A percentile compares a stretch with the other conserved stretches of the same genome.
phyloP scores from a whole-genome alignment of 164 flowering plant species.

The Buxus sempervirens region DNA sequence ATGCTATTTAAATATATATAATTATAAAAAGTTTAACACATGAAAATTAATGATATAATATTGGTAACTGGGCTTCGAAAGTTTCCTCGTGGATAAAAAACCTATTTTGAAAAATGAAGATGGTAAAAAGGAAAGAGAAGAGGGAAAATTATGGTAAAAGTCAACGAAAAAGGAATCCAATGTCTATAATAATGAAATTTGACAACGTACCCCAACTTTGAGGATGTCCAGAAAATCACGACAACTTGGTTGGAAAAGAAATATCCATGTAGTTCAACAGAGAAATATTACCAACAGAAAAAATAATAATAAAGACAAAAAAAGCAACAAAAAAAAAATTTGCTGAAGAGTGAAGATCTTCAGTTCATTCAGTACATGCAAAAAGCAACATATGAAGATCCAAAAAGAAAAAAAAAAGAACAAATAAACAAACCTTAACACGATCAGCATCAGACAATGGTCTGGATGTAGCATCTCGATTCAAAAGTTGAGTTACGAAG shows the following conservation, averaged over 20 bases:
- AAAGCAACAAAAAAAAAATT: too few species aligned
- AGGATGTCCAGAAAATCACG: too few species aligned
- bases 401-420: not conserved
- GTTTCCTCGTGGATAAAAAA: not conserved
- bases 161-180: not conserved
- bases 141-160: not conserved
- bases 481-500: constrained; percentile 27
- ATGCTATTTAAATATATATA: not conserved
- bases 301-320: not conserved
- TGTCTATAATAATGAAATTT: too few species aligned
- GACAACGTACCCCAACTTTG: too few species aligned
- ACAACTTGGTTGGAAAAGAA: too few species aligned
- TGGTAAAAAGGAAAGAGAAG: not conserved
- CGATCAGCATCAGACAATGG: constrained; percentile 49
- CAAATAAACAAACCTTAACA: constrained; percentile 30
- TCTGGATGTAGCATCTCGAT: constrained; percentile 19
- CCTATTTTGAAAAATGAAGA: not conserved
- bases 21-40: not conserved
- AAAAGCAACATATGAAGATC: not conserved
- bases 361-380: not conserved
- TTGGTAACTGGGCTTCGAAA: too few species aligned
- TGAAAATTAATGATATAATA: not conserved
- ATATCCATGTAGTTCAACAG: not conserved
- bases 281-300: not conserved
- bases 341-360: too few species aligned